Evolutionary conservation across 805 yeast genomes (phyloP).

Genomic region (Hanseniaspora mollemarum): DNA sequence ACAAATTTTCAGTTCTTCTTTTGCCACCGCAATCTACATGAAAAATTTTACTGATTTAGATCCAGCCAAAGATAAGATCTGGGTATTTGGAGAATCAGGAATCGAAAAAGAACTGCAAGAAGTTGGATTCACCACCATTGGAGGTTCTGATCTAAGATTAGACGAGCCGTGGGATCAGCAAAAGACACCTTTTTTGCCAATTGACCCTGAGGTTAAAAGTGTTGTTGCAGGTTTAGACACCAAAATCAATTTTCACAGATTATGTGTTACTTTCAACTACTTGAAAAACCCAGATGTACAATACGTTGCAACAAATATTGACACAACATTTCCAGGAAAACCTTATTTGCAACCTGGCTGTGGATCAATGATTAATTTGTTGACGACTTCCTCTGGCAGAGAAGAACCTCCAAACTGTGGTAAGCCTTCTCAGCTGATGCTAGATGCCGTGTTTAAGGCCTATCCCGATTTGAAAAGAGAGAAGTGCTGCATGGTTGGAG

Average conservation of each 20-base stretch:
- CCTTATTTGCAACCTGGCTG: slow-evolving; percentile 89
- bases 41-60: slow-evolving; percentile 64
- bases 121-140: slow-evolving; percentile 63
- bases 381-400: slow-evolving; percentile 65
- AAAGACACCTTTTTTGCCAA: slow-evolving; percentile 41
- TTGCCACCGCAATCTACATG: slow-evolving; percentile 80
- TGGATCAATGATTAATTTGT: slow-evolving; percentile 74
- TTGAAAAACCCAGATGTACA: slow-evolving; percentile 38
- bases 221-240: slow-evolving; percentile 83
- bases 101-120: slow-evolving; percentile 65
- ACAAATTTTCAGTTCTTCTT: slow-evolving; percentile 85
- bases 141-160: slow-evolving; percentile 67
- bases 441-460: slow-evolving; percentile 72
- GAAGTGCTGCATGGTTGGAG: slow-evolving; percentile 85
- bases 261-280: slow-evolving; percentile 74
- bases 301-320: slow-evolving; percentile 88
- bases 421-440: slow-evolving; percentile 80
- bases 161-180: slow-evolving; percentile 43
- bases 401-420: slow-evolving; percentile 76
- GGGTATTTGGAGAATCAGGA: slow-evolving; percentile 85
- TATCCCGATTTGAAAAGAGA: slow-evolving; percentile 43
- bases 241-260: slow-evolving; percentile 65
- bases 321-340: slow-evolving; percentile 84
- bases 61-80: slow-evolving; percentile 58
- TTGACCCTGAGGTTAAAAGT: slow-evolving; percentile 69